phyloP scores from a whole-genome alignment of 371 early-diverging fungal genomes.

The Chytridium lagenaria region DNA sequence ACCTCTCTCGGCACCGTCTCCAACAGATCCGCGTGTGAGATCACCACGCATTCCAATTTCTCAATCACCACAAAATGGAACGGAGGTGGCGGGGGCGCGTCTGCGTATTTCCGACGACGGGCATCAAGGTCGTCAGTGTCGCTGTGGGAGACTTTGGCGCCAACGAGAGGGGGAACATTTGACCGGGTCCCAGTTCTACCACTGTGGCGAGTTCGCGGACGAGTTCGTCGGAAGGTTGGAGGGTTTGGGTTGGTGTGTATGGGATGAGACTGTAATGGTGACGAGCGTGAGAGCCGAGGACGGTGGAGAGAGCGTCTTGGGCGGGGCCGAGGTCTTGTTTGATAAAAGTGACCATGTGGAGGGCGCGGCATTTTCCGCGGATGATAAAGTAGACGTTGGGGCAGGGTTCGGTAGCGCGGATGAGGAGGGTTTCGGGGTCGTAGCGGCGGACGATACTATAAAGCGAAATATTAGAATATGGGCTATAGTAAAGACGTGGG shows the following conservation, averaged over 20 bases:
- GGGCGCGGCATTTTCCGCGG: conserved; percentile 29
- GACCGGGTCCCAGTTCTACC: conserved; percentile 30
- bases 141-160: neutral
- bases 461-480: no score
- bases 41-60: conserved; percentile 29
- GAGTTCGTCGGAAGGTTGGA: conserved; percentile 27
- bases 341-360: conserved; percentile 37
- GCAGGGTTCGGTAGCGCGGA: conserved; percentile 30
- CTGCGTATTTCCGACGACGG: neutral
- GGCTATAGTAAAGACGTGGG: no score
- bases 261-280: conserved; percentile 33
- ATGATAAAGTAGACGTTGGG: conserved; percentile 42
- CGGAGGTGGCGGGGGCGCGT: conserved; percentile 15
- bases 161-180: conserved; percentile 36
- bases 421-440: conserved; percentile 32
- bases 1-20: conserved; percentile 30
- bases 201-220: conserved; percentile 38
- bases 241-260: neutral
- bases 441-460: conserved; percentile 34
- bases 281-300: neutral
- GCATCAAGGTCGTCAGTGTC: neutral
- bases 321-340: conserved; percentile 31
- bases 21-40: conserved; percentile 25
- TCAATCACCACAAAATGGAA: conserved; percentile 41
- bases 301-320: neutral